Evolutionary conservation across 176 grass and related monocot species (phyloP), one percentile per base, ranked within the genome.

Genomic region (Leersia perrieri): DNA sequence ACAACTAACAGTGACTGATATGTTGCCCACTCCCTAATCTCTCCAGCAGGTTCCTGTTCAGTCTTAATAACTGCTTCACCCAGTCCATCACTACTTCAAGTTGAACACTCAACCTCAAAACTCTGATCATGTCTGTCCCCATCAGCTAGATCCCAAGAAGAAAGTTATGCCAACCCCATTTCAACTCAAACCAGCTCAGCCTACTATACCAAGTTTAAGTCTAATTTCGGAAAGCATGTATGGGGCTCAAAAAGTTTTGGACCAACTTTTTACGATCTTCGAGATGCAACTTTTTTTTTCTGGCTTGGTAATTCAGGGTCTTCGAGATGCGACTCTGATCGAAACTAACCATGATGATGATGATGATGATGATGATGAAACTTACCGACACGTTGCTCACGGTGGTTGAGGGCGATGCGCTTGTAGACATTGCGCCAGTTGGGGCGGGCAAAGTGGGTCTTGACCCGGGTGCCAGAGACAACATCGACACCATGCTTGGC

Each of bases 401-500:
- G 92, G 83, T 98, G 92, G 66, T 85, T 89, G 73, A 89, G 78
- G 3, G 95, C 90, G 79, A 98, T 94, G 82, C 86, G 85, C 76
- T 98, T 91, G 86, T 89, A 94, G 23, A 98, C 95, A 72, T 79
- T 81, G 31, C 90, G 86, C 95, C 95, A 94, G 83, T 98, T 92
- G 60, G 95, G 95, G 22, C 95, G 80, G 61, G 90, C 95, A 74
- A 98, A 98, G 81, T 98, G 95, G 5, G 95, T 92, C 90, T 87
- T 98, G 83, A 98, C 92, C 16, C 92, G 66, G 9, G 92, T 94
- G 27, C 95, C 95, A 9, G 95, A 91, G n/a, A 94, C 92, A 25
- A 94, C 81, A 82, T 98, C 92, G 58, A 91, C 77, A 66, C 92
- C 92, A 60, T 94, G 30, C 90, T 94, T 98, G 33, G 89, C 92